Conservation (phyloP, 2,329 filamentous ascomycete species). For the Diatrype stigma region DNA sequence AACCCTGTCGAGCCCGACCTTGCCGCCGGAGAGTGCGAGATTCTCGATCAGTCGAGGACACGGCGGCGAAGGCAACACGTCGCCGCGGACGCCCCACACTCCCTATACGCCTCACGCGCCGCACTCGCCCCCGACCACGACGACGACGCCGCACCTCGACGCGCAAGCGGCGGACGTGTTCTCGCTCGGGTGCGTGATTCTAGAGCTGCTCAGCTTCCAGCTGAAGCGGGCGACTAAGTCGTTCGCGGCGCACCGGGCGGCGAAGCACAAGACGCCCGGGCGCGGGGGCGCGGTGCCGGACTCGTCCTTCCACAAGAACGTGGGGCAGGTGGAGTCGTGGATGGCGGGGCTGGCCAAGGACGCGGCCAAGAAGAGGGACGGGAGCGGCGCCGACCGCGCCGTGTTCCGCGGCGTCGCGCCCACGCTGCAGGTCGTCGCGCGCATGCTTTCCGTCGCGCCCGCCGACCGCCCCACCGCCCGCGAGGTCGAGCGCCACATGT, state of each 20-base stretch:
- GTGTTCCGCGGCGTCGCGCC: conserved; percentile 49
- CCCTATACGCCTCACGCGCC: too few species aligned
- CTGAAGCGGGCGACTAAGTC: conserved; percentile 63
- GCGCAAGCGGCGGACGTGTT: conserved; percentile 65
- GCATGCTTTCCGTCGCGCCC: conserved; percentile 52
- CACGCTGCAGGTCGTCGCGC: conserved; percentile 47
- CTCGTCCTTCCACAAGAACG: conserved; percentile 68
- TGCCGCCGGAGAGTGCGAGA: conserved; percentile 32
- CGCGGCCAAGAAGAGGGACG: conserved; percentile 40
- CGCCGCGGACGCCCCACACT: conserved; percentile 31
- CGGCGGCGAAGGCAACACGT: conserved; percentile 20
- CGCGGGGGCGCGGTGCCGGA: conserved; percentile 60
- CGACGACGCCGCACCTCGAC: conserved; percentile 35
- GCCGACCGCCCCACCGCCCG: conserved; percentile 48
- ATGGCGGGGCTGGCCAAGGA: conserved; percentile 58
- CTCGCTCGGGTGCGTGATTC: conserved; percentile 67
- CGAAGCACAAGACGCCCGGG: conserved; percentile 57
- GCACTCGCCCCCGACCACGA: conserved; percentile 33
- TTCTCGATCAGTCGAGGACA: conserved; percentile 34
- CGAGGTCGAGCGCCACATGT: conserved; percentile 49
- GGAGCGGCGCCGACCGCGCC: conserved; percentile 29
- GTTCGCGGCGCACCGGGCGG: conserved; percentile 62
- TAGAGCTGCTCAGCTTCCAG: conserved; percentile 67
- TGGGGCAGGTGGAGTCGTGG: conserved; percentile 66
- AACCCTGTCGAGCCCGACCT: conserved; percentile 23